Conservation (phyloP, 2,329 filamentous ascomycete genomes). For the Hypocrella siamensis region DNA sequence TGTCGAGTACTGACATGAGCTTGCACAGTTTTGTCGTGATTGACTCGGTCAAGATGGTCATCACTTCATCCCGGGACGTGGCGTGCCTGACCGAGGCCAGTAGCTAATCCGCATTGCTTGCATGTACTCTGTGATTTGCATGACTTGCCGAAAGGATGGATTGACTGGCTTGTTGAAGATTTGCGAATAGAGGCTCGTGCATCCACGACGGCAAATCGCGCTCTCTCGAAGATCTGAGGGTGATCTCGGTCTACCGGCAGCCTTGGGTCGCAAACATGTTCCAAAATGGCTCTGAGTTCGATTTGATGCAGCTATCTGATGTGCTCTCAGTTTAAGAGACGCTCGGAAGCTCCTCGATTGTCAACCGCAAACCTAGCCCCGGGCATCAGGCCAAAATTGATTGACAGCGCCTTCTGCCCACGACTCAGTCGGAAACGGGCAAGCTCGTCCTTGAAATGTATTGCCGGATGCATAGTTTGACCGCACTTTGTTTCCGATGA, state of each 20-base stretch:
- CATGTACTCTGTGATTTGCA: too few species aligned
- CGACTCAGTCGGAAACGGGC: not conserved
- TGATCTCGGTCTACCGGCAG: too few species aligned
- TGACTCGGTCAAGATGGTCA: not conserved
- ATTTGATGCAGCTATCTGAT: not conserved
- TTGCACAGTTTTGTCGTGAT: not conserved
- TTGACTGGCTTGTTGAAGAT: too few species aligned
- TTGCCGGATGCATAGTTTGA: not conserved
- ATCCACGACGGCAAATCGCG: too few species aligned
- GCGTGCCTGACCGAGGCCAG: too few species aligned
- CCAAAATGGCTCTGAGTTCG: not conserved
- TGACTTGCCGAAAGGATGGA: too few species aligned
- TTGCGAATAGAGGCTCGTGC: too few species aligned
- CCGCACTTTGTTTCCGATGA: not conserved
- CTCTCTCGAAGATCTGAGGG: too few species aligned
- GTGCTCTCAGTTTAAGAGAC: not conserved
- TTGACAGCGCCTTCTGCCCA: not conserved
- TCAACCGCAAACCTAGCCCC: not conserved
- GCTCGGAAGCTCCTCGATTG: not conserved
- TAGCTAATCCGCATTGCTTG: too few species aligned
- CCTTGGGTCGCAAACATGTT: too few species aligned
- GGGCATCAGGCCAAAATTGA: not conserved
- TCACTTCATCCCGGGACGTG: too few species aligned
- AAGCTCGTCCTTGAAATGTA: not conserved
- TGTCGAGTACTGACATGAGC: not conserved